Evolutionary conservation across 805 yeast genomes (phyloP).

Genomic region (Lachancea sp.): DNA sequence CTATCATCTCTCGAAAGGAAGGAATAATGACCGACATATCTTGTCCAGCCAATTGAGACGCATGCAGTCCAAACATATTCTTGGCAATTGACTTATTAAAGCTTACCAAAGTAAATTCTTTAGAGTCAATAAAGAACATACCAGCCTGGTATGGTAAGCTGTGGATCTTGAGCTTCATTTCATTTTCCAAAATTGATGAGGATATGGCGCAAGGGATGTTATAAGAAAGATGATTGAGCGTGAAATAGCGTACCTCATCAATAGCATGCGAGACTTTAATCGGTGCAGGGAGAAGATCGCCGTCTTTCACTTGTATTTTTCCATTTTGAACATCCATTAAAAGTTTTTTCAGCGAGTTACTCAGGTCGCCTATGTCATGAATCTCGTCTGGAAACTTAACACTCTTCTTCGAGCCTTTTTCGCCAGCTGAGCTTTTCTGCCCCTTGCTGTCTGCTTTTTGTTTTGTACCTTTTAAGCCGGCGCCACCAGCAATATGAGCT

Average conservation of each 20-base stretch:
- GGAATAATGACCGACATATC: conserved; percentile 58
- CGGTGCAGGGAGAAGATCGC: conserved; percentile 27
- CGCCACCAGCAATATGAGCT: conserved; percentile 22
- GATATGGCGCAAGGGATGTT: conserved; percentile 71
- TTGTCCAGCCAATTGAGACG: conserved; percentile 38
- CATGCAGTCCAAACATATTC: conserved; percentile 66
- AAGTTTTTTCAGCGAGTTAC: conserved; percentile 23
- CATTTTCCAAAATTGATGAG: conserved; percentile 47
- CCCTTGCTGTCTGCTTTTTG: background rate
- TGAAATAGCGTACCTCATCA: conserved; percentile 58
- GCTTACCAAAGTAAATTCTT: conserved; percentile 48
- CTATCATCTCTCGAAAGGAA: conserved; percentile 41
- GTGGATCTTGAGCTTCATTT: conserved; percentile 57
- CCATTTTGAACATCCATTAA: conserved; percentile 28
- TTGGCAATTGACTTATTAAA: conserved; percentile 74
- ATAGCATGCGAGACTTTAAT: conserved; percentile 40
- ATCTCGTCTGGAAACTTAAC: conserved; percentile 28
- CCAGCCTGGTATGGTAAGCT: conserved; percentile 86
- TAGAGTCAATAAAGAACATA: conserved; percentile 59
- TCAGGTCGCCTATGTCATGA: conserved; percentile 20
- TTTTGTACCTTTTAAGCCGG: conserved; percentile 11
- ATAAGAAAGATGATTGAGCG: conserved; percentile 41
- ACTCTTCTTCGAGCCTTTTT: conserved; percentile 13
- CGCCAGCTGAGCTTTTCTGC: conserved; percentile 4
- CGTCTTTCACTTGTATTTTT: conserved; percentile 19